phyloP scores from a whole-genome alignment of 73 alveolate species.

The Blepharisma japonicum region DNA sequence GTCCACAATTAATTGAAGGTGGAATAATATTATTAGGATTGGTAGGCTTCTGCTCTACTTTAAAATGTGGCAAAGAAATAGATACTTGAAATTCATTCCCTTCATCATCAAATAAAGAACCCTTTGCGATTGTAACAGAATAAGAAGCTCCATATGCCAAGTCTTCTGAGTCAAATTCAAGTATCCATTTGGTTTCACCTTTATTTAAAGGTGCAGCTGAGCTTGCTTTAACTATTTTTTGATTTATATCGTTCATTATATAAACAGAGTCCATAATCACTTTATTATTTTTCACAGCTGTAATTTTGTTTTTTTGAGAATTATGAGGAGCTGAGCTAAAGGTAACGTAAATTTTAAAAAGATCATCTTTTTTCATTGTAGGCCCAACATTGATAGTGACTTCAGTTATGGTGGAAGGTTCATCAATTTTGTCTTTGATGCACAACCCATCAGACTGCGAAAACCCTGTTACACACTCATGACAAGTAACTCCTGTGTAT shows the following conservation, averaged over 20 bases:
- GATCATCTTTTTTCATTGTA: neutral
- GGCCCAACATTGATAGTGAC: neutral
- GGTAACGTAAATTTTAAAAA: neutral
- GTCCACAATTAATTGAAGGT: neutral
- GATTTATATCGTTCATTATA: too few species aligned
- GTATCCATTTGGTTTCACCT: too few species aligned
- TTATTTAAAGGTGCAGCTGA: too few species aligned
- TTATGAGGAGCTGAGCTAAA: neutral
- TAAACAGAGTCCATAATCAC: too few species aligned
- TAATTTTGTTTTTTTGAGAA: neutral
- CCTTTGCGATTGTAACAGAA: neutral
- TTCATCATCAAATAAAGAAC: neutral
- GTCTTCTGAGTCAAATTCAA: too few species aligned
- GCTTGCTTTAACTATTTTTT: too few species aligned
- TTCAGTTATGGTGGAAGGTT: neutral
- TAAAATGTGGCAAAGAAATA: neutral
- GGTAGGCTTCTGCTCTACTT: neutral
- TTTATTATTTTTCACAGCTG: neutral
- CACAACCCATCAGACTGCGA: neutral
- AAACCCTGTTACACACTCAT: neutral
- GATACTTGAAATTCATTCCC: neutral
- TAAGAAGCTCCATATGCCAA: too few species aligned
- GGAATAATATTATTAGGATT: neutral
- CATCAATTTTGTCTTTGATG: neutral
- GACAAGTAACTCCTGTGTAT: slow-evolving; percentile 7